Base-by-base conservation (phyloP, 2,329 filamentous ascomycete genomes). In the Neopestalotiopsis sp. region DNA sequence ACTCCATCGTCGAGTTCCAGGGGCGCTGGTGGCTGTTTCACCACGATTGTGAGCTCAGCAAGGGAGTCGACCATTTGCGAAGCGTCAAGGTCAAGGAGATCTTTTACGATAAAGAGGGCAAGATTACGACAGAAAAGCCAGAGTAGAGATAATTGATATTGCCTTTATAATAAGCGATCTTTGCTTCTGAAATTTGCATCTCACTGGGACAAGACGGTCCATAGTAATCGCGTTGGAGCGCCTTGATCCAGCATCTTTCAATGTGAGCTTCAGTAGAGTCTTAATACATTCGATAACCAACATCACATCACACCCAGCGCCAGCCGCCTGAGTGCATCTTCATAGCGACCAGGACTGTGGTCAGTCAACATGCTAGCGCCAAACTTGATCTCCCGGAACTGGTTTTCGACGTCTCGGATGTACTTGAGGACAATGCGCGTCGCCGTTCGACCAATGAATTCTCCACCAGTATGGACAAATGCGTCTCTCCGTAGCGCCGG, bases 11-110 rank as follows among this genome's bases (percentile, higher is more conserved):
- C 10, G 91, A 94, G 83, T 93, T 92, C 75, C n/a, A 88, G 79
- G 90, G 87, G 4, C 87, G 85, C 72, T 94, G 92, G 88, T 94
- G 89, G 79, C 78, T 95, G 68, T 94, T 94, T 78, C 90, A 94
- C 77, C 92, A 94, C 76, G 92, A 94, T 81, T 89, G 89, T 69
- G 88, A 89, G 76, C 78, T 94, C 68, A 92, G 90, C 67, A 84
- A 85, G 17, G 91, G 91, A 0, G 88, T 92, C 66, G 89, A 91
- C 75, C 92, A 95, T 78, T 76, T 95, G 80, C 82, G 92, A 69
- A 90, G 87, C 72, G 92, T 94, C 52, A 94, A 94, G 85, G 88
- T 91, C 69, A 87, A 88, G 81, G 92, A 94, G 84, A 89, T 94
- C 70, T 89, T 90, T 56, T 93, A 94, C 78, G 89, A 93, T 77